A percentile compares a stretch with the other conserved stretches of the same genome.
Evolutionary conservation across 768 basidiomycete species (phyloP).

Genomic region (Lactifluus echinatus): DNA sequence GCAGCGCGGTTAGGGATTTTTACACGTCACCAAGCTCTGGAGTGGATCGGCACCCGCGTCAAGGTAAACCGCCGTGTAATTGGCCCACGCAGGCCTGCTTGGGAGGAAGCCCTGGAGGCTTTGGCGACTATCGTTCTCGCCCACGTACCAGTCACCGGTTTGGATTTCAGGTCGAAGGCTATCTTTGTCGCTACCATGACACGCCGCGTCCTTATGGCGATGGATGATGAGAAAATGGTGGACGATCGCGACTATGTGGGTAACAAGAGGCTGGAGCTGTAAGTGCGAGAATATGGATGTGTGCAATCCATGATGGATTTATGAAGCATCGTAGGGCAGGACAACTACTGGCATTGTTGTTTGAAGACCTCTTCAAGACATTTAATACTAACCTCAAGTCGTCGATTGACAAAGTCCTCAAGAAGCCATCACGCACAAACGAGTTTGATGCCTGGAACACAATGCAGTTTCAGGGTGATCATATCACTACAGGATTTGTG

Average conservation of each 20-base stretch:
- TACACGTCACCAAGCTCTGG: slow-evolving; percentile 88
- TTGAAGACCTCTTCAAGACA: slow-evolving; percentile 98
- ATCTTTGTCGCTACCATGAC: slow-evolving; percentile 99
- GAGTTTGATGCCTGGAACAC: slow-evolving; percentile 94
- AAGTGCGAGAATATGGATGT: slow-evolving; percentile 27
- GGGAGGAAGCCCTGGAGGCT: slow-evolving; percentile 94
- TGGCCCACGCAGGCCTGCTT: slow-evolving; percentile 75
- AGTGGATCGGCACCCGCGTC: slow-evolving; percentile 90
- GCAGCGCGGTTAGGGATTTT: slow-evolving; percentile 86
- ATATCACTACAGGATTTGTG: slow-evolving; percentile 91
- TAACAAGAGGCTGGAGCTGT: slow-evolving; percentile 98
- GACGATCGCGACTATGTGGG: slow-evolving; percentile 99
- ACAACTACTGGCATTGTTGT: slow-evolving; percentile 88
- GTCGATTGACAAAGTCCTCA: slow-evolving; percentile 93
- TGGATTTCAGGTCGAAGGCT: slow-evolving; percentile 89
- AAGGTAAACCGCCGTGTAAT: slow-evolving; percentile 77
- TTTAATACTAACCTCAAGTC: slow-evolving; percentile 94
- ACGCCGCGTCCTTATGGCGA: slow-evolving; percentile 88
- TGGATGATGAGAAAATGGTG: slow-evolving; percentile 94
- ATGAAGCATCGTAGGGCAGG: slow-evolving; percentile 57
- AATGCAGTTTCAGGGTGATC: slow-evolving; percentile 94
- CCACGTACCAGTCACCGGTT: slow-evolving; percentile 83
- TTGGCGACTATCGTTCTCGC: slow-evolving; percentile 96
- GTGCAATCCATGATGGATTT: not conserved
- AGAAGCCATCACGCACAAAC: slow-evolving; percentile 88